Conservation (phyloP, 2,329 filamentous ascomycete genomes). For the Nectriaceae sp. region DNA sequence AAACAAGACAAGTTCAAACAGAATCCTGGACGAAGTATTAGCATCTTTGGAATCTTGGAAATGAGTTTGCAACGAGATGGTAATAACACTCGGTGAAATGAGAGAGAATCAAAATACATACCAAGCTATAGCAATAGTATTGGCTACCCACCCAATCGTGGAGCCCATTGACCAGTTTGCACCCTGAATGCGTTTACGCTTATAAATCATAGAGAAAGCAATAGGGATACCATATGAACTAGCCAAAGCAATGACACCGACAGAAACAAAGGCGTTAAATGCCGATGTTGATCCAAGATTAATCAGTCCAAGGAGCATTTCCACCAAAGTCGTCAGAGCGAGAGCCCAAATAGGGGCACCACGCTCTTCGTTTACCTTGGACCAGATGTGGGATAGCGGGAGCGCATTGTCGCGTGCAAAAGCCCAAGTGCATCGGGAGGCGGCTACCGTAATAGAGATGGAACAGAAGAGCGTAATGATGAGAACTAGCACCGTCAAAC, state of each 20-base stretch:
- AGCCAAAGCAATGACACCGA: conserved; percentile 74
- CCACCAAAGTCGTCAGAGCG: conserved; percentile 64
- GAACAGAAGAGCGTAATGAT: conserved; percentile 75
- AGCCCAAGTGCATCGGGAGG: conserved; percentile 71
- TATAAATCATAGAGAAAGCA: conserved; percentile 66
- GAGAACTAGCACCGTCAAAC: conserved; percentile 70
- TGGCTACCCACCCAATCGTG: conserved; percentile 66
- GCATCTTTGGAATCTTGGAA: too few relatives aligned
- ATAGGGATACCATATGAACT: conserved; percentile 75
- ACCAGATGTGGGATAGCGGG: conserved; percentile 67
- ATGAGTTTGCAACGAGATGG: too few relatives aligned
- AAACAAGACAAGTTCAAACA: conserved; percentile 68
- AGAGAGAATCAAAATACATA: too few relatives aligned
- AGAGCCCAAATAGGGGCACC: conserved; percentile 71
- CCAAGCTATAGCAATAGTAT: conserved; percentile 66
- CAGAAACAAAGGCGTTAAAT: conserved; percentile 76
- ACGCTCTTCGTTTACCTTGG: conserved; percentile 61
- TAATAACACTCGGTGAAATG: too few relatives aligned
- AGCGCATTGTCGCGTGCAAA: conserved; percentile 74
- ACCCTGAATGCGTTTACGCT: conserved; percentile 60
- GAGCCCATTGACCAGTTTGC: conserved; percentile 66
- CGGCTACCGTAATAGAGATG: conserved; percentile 70
- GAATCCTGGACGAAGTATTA: too few relatives aligned
- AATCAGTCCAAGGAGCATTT: conserved; percentile 71
- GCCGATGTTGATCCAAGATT: conserved; percentile 77